Evolutionary conservation across 345 rosid species (phyloP).

Genomic region (Arabidopsis suecica): DNA sequence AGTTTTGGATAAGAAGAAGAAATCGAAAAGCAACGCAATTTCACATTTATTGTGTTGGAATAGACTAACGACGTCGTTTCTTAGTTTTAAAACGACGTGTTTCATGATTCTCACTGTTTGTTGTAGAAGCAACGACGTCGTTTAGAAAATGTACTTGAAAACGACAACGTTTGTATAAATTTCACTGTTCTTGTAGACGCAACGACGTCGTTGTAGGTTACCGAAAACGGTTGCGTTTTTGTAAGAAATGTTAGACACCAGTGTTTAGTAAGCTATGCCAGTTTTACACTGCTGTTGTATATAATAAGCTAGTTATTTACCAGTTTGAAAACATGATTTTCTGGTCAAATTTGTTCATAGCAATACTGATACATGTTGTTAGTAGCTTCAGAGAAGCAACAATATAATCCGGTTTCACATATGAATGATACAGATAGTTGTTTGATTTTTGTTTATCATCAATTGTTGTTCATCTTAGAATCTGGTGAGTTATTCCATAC

Average conservation of each 20-base stretch:
- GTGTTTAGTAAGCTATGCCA: neutral
- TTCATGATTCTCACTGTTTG: neutral
- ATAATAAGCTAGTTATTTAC: neutral
- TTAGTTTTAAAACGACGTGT: neutral
- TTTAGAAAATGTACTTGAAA: neutral
- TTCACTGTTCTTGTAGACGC: too few relatives aligned
- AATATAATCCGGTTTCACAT: conserved; percentile 23
- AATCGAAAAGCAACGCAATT: neutral
- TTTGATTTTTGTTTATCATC: neutral
- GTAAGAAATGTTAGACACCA: too few relatives aligned
- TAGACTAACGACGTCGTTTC: conserved; percentile 5
- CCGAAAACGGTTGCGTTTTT: too few relatives aligned
- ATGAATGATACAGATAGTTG: conserved; percentile 27
- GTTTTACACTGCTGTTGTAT: neutral
- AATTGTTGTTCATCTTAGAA: conserved; percentile 19
- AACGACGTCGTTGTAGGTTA: too few relatives aligned
- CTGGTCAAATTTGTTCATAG: neutral
- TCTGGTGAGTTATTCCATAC: conserved; percentile 39
- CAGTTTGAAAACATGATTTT: neutral
- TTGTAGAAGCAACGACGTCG: too few relatives aligned
- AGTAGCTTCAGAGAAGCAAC: conserved; percentile 25
- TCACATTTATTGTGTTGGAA: neutral
- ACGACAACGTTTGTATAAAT: neutral
- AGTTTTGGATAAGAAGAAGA: conserved; percentile 47
- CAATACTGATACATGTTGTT: conserved; percentile 19